A percentile compares a stretch with the other conserved stretches of the same genome.
Evolutionary conservation across 352 stramenopile genomes (phyloP).

Genomic region (Phytophthora nicotianae): DNA sequence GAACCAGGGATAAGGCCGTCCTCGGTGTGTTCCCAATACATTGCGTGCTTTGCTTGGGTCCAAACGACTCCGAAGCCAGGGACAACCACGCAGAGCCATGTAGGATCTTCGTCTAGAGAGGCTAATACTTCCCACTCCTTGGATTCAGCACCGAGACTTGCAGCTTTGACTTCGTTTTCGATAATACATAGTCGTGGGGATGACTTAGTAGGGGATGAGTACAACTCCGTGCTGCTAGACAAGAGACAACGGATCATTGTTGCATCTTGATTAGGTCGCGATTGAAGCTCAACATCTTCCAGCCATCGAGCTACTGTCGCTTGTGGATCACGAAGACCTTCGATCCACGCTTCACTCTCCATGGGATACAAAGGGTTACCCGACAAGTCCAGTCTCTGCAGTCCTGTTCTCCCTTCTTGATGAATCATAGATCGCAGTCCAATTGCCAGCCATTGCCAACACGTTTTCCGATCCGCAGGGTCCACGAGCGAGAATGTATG

Average conservation of each 20-base stretch:
- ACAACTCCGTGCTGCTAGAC: constrained; percentile 27
- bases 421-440: constrained; percentile 21
- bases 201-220: constrained; percentile 21
- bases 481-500: constrained; percentile 35
- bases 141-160: constrained; percentile 6
- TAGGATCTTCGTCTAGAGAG: constrained; percentile 7
- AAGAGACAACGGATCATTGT: constrained; percentile 21
- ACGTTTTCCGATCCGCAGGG: constrained; percentile 27
- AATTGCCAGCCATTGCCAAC: constrained; percentile 42
- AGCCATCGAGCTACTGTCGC: constrained; percentile 23
- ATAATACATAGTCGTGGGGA: constrained; percentile 31
- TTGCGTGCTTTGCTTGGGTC: constrained; percentile 28
- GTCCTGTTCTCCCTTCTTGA: constrained; percentile 4
- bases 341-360: constrained; percentile 35
- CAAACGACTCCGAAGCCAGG: constrained; percentile 36
- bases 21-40: constrained; percentile 26
- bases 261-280: constrained; percentile 6
- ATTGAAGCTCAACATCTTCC: constrained; percentile 4
- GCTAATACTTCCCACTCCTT: constrained; percentile 36
- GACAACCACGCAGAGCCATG: constrained; percentile 36
- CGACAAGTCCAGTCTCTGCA: constrained; percentile 36
- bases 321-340: constrained; percentile 29
- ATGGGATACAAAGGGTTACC: constrained; percentile 35
- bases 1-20: not conserved
- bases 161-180: constrained; percentile 27